Base-by-base conservation (phyloP, 2,329 filamentous ascomycete species). In the Didymellaceae sp. region DNA sequence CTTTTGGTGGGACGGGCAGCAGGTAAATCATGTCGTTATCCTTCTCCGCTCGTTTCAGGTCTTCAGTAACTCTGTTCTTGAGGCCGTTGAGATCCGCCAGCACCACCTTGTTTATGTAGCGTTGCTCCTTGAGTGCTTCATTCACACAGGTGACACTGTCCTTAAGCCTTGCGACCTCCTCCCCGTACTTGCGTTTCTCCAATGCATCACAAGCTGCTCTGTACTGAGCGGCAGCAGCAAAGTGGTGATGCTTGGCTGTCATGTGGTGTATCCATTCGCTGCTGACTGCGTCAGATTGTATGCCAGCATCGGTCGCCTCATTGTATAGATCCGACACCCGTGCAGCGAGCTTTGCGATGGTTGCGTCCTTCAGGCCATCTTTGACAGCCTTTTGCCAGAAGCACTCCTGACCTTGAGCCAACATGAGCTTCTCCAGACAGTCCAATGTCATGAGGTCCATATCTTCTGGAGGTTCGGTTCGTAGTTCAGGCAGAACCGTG, bases 371-470 rank as follows among this genome's bases (percentile, higher is more conserved):
- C 75, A 96, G 86, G 18, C 87, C 86, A 69, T 97, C 93, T 78
- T 95, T 92, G 51, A 96, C 92, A 1, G 94, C 93, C 71, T 96
- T 97, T 62, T 94, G 89, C 94, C 94, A 99, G 74, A 94, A 97
- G 70, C 92, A 97, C 75, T 99, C 94, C 69, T 99, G 94, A 21
- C 89, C 92, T 71, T 99, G 91, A 1, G 92, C 93, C 8, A 99
- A 81, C 71, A 96, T 85, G 22, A 99, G 80, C 70, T 93, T 85
- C 61, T 89, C 84, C 35, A 97, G 76, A 43, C 90, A 90, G 63
- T 93, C 89, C 38, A 99, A 79, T 0, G 92, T 97, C 66, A 89
- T 83, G 41, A 85, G 82, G 64, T 99, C 94, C 91, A 99, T 96
- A 69, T 99, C 94, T 69, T 97, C 94, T 1, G 94, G 92, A 0